phyloP scores from a whole-genome alignment of 495 filamentous ascomycete genomes.

The Pyrenula massariospora region DNA sequence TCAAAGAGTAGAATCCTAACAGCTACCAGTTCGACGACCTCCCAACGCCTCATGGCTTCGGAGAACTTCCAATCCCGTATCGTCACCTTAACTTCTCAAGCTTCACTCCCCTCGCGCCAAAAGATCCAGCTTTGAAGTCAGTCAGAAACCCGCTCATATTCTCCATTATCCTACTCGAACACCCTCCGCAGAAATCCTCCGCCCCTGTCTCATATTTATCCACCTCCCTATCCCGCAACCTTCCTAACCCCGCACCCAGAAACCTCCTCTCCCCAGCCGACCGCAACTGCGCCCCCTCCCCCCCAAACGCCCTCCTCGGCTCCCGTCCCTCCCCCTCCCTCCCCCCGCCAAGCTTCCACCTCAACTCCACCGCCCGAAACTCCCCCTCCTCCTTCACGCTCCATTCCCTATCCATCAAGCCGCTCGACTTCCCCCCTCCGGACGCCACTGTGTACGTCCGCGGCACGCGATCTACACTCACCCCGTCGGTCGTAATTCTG shows the following conservation, averaged over 20 bases:
- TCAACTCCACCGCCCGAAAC: conserved; percentile 2
- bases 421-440: conserved; percentile 13
- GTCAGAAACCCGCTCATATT: conserved; percentile 6
- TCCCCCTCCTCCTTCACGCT: conserved; percentile 5
- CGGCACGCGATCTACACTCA: conserved; percentile 6
- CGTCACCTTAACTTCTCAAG: conserved; percentile 5
- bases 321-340: conserved; percentile 10
- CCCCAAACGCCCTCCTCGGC: conserved; percentile 20
- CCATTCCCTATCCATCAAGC: conserved; percentile 15
- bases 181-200: conserved; percentile 17
- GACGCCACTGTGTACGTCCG: conserved; percentile 8
- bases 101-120: conserved; percentile 7
- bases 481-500: not conserved
- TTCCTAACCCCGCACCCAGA: not conserved
- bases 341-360: not conserved
- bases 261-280: conserved; percentile 5
- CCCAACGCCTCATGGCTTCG: conserved; percentile 5
- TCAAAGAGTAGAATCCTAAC: too few relatives aligned
- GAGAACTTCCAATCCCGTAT: conserved; percentile 8
- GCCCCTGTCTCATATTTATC: conserved; percentile 4
- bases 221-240: conserved; percentile 1
- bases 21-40: conserved; percentile 17
- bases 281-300: conserved; percentile 13
- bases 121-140: conserved; percentile 1
- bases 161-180: conserved; percentile 14